These are phyloP conservation scores for Solanum hybrid DNA, from an alignment of 305 asterid genomes.

Conservation along the genomic window DNA sequence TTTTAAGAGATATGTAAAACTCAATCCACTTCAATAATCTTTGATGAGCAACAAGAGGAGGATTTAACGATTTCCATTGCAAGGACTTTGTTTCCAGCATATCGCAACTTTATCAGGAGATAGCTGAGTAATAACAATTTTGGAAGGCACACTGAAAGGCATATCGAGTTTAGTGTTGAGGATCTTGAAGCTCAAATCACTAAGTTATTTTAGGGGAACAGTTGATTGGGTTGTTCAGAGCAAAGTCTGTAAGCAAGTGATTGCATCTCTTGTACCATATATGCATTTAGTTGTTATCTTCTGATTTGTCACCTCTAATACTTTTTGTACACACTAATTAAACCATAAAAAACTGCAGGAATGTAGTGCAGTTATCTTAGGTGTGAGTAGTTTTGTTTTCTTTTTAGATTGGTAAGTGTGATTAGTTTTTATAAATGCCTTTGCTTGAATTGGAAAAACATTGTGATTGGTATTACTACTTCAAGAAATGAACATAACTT, in stretches of 20 bases:
- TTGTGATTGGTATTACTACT: background rate
- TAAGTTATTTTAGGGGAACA: conserved; percentile 48
- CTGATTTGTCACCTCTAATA: background rate
- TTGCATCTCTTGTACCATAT: conserved; percentile 1
- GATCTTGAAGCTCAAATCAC: conserved; percentile 54
- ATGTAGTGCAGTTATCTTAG: background rate
- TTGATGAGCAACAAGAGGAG: conserved; percentile 62
- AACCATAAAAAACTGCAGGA: background rate
- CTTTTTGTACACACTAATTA: background rate
- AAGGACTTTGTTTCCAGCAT: conserved; percentile 41
- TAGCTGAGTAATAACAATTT: conserved; percentile 36
- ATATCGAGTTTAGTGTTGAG: conserved; percentile 51
- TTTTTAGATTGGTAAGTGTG: background rate
- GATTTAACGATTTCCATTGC: conserved; percentile 53
- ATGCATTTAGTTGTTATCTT: background rate
- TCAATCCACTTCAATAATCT: conserved; percentile 64
- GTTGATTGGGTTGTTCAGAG: conserved; percentile 22
- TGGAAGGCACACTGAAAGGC: conserved; percentile 58
- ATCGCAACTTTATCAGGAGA: conserved; percentile 52
- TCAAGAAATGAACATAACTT: background rate
- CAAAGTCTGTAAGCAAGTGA: conserved; percentile 12
- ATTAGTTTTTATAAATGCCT: background rate
- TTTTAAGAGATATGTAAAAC: conserved; percentile 59
- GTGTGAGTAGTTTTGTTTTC: background rate
- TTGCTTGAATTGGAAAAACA: background rate